A percentile compares a stretch with the other conserved stretches of the same genome.
Evolutionary conservation across 1,284 basidiomycete genomes (phyloP).

Genomic region (Ganoderma resinaceum): DNA sequence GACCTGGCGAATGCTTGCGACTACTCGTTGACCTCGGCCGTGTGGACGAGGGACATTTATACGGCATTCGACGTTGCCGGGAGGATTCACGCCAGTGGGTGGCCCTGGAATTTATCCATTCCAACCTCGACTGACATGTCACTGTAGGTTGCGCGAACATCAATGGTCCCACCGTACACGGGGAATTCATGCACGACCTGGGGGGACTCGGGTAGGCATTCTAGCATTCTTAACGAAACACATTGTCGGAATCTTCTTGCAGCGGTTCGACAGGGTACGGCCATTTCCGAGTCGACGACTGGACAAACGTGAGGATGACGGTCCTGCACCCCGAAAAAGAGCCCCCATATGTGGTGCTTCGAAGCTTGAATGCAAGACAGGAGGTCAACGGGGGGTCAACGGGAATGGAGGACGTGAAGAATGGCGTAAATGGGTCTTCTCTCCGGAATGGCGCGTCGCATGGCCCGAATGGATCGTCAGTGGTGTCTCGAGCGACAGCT

Average conservation of each 20-base stretch:
- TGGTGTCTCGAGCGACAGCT: neutral
- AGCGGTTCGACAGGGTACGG: slow-evolving; percentile 62
- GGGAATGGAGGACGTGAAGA: neutral
- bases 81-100: slow-evolving; percentile 54
- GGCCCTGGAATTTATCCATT: neutral
- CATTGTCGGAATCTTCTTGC: neutral
- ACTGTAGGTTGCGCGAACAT: slow-evolving; percentile 50
- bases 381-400: neutral
- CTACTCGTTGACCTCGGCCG: slow-evolving; percentile 57
- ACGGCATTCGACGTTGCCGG: slow-evolving; percentile 55
- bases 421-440: neutral
- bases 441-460: neutral
- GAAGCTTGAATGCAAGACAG: slow-evolving; percentile 1
- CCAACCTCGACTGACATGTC: neutral
- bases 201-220: slow-evolving; percentile 40
- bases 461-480: neutral
- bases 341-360: slow-evolving; percentile 17
- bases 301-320: slow-evolving; percentile 53
- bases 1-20: slow-evolving; percentile 61
- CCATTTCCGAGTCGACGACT: slow-evolving; percentile 56
- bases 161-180: slow-evolving; percentile 43
- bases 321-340: slow-evolving; percentile 46
- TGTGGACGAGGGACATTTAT: slow-evolving; percentile 62
- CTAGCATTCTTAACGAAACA: neutral
- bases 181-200: slow-evolving; percentile 34